Evolutionary conservation across 352 stramenopile genomes (phyloP), one percentile per base, ranked within the genome.

Genomic region (Chrysophaeum taylorii): DNA sequence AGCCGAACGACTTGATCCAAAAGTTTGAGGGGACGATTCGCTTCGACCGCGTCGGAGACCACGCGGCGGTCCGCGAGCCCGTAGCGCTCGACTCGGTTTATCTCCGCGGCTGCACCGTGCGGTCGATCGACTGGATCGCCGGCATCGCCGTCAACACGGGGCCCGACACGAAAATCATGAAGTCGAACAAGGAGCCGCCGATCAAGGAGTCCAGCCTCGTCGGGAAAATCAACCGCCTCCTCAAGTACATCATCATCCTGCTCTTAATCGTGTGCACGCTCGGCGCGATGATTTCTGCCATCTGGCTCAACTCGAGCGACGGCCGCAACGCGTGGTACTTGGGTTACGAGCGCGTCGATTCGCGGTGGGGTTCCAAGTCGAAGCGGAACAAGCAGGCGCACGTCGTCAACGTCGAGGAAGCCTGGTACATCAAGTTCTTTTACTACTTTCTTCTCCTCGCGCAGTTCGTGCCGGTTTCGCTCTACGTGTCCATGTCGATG

Each of bases 401-500:
- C 29, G 57, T 75, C 36, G 2, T 14, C 2, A 29, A 64, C 16
- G 15, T 64, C 33, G 25, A 71, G 38, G 41, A n/a, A n/a, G 15
- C 9, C 15, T 14, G 27, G 21, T 23, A 42, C 35, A 64, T 29
- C 73, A 69, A 42, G 75, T 96, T 38, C 79, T 94, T 70, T 91
- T 52, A 91, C 90, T 75, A 43, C 75, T 85, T n/a, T n/a, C n/a
- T n/a, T n/a, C n/a, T n/a, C n/a, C n/a, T n/a, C n/a, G n/a, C n/a
- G n/a, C n/a, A 92, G 72, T 88, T 96, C 42, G 92, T 96, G 48
- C 90, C 90, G 18, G 92, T 96, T 70, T 93, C 88, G 69, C 82
- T 96, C 16, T 96, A 96, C 79, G 88, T 96, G 35, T 88, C 82
- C n/a, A 91, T 96, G 80, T 88, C 84, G 48, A 88, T 94, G 25